Evolutionary conservation across 495 filamentous ascomycete genomes (phyloP), one percentile per base, ranked within the genome.

Genomic region (Penicillium flavigenum): DNA sequence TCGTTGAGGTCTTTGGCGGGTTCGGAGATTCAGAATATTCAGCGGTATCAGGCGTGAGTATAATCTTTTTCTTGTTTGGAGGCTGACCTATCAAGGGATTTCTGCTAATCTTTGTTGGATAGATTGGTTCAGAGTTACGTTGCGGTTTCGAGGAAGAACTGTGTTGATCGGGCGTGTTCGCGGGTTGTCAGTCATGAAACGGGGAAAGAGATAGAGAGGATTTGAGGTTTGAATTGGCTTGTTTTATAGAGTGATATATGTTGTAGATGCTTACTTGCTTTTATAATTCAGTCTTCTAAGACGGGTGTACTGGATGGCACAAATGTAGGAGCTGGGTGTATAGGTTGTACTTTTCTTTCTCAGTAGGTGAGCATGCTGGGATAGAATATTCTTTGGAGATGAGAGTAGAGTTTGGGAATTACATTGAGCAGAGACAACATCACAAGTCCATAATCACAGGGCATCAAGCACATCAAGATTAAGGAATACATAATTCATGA

Each of bases 1-100:
- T 85, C 85, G 55, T 66, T 88, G 59, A 70, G 83, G 54, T 71
- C 83, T n/a, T 75, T 95, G 51, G 79, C 92, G 82, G 88, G 91
- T 64, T 72, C 77, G 63, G 81, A 85, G 63, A 73, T 93, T 63
- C 72, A 81, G 61, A 76, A 79, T 34, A 47, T 62, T 11, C 49
- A 62, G 9, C 52, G 57, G 68, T 88, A 88, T 64, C 71, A 84
- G 61, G 74, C 84, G 75, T 88, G 81, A 60, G 72, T 77, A 11
- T 56, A 4, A 4, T 22, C 17, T 7, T 17, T 9, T 14, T 6
- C 24, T 26, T 5, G 24, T 0, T 26, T 26, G 24, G 17, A 17
- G 11, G 11, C 4, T 34, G 31, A 14, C 6, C 41, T 43, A 22
- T 4, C 5, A 11, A 11, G 2, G 19, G 14, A 17, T 1, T 17